Conservation (phyloP, 805 yeast species). For the Candida yuanshanica region DNA sequence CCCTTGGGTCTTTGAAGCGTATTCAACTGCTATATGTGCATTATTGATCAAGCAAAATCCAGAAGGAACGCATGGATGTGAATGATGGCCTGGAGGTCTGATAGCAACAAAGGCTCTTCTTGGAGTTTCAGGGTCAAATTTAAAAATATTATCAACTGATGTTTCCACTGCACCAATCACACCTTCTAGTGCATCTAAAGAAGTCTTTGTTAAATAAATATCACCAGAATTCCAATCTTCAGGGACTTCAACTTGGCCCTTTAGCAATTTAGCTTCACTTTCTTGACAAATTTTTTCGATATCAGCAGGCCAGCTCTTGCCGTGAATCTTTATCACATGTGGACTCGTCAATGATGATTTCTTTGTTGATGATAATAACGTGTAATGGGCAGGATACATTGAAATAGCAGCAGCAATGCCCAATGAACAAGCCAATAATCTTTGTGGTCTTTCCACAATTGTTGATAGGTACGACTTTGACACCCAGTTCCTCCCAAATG, state of each 20-base stretch:
- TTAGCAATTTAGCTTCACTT: conserved; percentile 47
- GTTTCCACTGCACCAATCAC: conserved; percentile 71
- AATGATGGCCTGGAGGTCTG: conserved; percentile 86
- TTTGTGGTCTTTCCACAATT: conserved; percentile 78
- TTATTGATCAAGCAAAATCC: conserved; percentile 81
- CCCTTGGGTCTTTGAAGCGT: conserved; percentile 55
- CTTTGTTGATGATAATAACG: conserved; percentile 41
- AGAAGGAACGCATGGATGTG: conserved; percentile 76
- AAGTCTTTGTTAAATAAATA: conserved; percentile 61
- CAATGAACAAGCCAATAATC: conserved; percentile 68
- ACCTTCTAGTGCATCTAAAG: conserved; percentile 69
- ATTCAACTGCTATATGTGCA: conserved; percentile 75
- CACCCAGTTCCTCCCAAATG: conserved; percentile 74
- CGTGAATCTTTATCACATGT: conserved; percentile 69
- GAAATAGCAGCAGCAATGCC: conserved; percentile 75
- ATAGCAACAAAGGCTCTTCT: conserved; percentile 59
- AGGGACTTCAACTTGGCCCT: conserved; percentile 66
- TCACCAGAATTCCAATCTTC: conserved; percentile 81
- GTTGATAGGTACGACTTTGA: conserved; percentile 58
- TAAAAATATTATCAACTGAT: conserved; percentile 54
- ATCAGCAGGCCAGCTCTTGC: conserved; percentile 62
- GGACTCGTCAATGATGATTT: conserved; percentile 44
- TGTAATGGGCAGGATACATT: conserved; percentile 56
- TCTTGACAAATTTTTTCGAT: conserved; percentile 52
- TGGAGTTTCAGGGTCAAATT: conserved; percentile 24